Evolutionary conservation across 2,329 filamentous ascomycete genomes (phyloP).

Genomic region (Drechslera avenae): DNA sequence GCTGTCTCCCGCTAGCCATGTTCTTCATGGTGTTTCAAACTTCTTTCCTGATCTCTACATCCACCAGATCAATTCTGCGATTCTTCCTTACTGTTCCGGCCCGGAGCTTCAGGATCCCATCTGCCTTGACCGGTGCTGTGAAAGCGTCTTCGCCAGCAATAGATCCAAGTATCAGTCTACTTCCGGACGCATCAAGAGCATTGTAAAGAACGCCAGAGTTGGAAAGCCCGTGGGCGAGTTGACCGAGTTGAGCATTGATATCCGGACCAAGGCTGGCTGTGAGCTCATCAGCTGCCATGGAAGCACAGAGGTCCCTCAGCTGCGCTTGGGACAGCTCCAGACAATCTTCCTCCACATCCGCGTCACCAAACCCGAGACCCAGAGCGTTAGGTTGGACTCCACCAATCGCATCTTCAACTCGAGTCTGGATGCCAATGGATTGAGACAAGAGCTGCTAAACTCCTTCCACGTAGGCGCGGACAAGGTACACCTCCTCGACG

Average conservation of each 20-base stretch:
- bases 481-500: conserved; percentile 32
- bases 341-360: conserved; percentile 31
- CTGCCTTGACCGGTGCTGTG: conserved; percentile 30
- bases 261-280: conserved; percentile 33
- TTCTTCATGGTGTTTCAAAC: conserved; percentile 31
- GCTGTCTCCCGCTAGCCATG: conserved; percentile 30
- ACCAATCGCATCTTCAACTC: conserved; percentile 31
- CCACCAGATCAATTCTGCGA: conserved; percentile 37
- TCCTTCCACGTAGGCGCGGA: conserved; percentile 21
- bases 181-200: conserved; percentile 28
- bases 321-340: conserved; percentile 38
- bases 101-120: conserved; percentile 16
- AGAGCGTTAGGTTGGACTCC: conserved; percentile 22
- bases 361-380: conserved; percentile 20
- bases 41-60: conserved; percentile 27
- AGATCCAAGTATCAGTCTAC: conserved; percentile 32
- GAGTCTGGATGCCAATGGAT: conserved; percentile 24
- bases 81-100: conserved; percentile 26
- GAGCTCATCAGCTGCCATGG: conserved; percentile 29
- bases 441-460: conserved; percentile 30
- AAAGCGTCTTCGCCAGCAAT: conserved; percentile 34
- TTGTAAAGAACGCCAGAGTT: conserved; percentile 34
- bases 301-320: conserved; percentile 17
- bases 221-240: conserved; percentile 29
- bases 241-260: conserved; percentile 26